Conservation (phyloP, 192 early-diverging fungal species). For the Chytriomyces confervae region DNA sequence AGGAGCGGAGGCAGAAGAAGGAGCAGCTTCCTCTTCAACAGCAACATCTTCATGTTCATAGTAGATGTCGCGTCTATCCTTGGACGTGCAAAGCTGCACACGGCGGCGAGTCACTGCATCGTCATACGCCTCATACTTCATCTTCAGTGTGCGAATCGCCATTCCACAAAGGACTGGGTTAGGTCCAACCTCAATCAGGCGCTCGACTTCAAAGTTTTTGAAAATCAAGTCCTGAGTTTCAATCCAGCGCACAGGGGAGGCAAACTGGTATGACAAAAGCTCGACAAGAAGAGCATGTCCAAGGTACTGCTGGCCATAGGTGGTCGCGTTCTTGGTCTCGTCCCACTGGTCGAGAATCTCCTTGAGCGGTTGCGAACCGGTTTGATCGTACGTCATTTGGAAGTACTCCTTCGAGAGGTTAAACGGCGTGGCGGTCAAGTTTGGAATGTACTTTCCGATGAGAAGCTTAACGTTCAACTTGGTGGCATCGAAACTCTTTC, state of each 20-base stretch:
- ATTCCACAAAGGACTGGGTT: conserved; percentile 89
- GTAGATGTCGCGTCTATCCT: conserved; percentile 93
- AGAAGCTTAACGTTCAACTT: conserved; percentile 84
- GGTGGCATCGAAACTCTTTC: conserved; percentile 81
- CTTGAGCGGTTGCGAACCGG: conserved; percentile 73
- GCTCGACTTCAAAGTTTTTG: conserved; percentile 79
- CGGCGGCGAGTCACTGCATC: conserved; percentile 90
- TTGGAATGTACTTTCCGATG: conserved; percentile 90
- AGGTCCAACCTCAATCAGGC: conserved; percentile 90
- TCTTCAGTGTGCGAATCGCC: conserved; percentile 91
- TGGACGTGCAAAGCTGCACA: conserved; percentile 83
- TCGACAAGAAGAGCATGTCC: conserved; percentile 87
- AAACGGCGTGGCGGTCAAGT: conserved; percentile 91
- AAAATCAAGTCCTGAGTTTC: conserved; percentile 89
- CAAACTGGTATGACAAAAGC: conserved; percentile 91
- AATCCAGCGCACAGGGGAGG: conserved; percentile 93
- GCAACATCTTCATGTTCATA: conserved; percentile 82
- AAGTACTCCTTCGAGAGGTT: conserved; percentile 78
- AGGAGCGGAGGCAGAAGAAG: conserved; percentile 46
- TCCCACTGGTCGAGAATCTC: conserved; percentile 83
- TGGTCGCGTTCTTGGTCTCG: conserved; percentile 67
- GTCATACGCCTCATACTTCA: conserved; percentile 96
- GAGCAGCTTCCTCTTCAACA: conserved; percentile 48
- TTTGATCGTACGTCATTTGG: conserved; percentile 70
- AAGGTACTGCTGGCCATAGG: conserved; percentile 83